Conservation (phyloP, 1,139 yeast species). For the Geotrichum carabidarum region DNA sequence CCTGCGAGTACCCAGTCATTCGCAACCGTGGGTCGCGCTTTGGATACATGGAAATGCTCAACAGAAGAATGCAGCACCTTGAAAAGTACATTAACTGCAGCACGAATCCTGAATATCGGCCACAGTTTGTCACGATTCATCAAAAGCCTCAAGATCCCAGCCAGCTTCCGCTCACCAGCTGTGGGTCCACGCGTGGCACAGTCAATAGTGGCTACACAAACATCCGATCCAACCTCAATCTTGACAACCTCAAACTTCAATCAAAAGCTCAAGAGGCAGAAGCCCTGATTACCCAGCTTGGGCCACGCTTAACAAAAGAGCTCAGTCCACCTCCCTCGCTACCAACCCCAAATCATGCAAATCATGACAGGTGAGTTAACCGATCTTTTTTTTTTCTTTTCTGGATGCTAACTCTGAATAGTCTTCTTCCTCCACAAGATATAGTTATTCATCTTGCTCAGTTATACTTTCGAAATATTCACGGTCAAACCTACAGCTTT, state of each 20-base stretch:
- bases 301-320: slow-evolving; percentile 15
- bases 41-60: slow-evolving; percentile 37
- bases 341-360: neutral
- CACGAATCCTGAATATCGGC: slow-evolving; percentile 19
- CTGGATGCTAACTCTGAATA: neutral
- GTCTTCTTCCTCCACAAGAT: slow-evolving; percentile 23
- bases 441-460: slow-evolving; percentile 30
- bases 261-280: slow-evolving; percentile 13
- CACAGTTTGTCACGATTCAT: slow-evolving; percentile 17
- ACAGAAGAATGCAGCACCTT: slow-evolving; percentile 33
- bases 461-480: slow-evolving; percentile 35
- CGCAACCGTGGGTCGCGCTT: slow-evolving; percentile 39
- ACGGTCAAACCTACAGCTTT: slow-evolving; percentile 39
- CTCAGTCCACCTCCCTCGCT: slow-evolving; percentile 13
- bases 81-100: slow-evolving; percentile 27
- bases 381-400: neutral
- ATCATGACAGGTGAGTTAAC: neutral
- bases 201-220: slow-evolving; percentile 16
- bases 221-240: slow-evolving; percentile 4
- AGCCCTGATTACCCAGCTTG: slow-evolving; percentile 17
- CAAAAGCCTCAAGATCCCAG: slow-evolving; percentile 14
- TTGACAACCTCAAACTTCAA: neutral
- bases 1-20: slow-evolving; percentile 38
- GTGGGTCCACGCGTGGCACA: slow-evolving; percentile 14
- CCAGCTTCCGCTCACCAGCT: neutral